Base-by-base conservation (phyloP, 2,329 filamentous ascomycete species). In the Hyphodiscus sp. region DNA sequence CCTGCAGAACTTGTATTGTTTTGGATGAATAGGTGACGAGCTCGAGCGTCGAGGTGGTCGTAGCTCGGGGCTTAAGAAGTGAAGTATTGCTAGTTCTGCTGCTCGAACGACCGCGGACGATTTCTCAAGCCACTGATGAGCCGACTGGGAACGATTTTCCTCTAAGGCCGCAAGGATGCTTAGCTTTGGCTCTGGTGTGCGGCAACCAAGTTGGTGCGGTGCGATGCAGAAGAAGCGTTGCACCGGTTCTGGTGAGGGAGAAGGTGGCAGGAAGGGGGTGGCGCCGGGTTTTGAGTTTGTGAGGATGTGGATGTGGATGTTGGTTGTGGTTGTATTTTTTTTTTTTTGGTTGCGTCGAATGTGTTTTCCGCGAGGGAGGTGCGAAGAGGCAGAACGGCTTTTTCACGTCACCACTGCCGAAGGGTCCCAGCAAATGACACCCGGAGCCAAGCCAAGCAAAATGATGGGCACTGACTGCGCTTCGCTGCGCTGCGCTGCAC, bases 181-280 rank as follows among this genome's bases (percentile, higher is more conserved):
- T 49, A 38, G 52, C 55, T 47, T 55, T 60, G 58, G 52, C 55
- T 47, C 53, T 60, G 58, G 55, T 52, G 23, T 55, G 55, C 53
- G 53, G 58, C 55, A 51, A 48, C 53, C 53, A 57, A 50, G 53
- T 49, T 45, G 44, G 49, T 13, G 33, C 33, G 2, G 33, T 38
- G 33, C 33, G 33, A n/a, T 38, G 33, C 33, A 54, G 44, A 51
- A 38, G 33, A 38, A 38, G 33, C 33, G 33, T 38, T 13, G 33
- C 2, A 26, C 13, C 13, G 11, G 16, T 38, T 38, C 2, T 38
- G 11, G 11, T 38, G 33, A 38, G 13, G 11, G 16, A 15, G 4
- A 13, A 38, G 13, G 33, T 13, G 33, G 16, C 33, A 51, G 56
- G 30, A 45, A 26, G 18, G 53, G 41, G 33, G 16, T n/a, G 33